Evolutionary conservation across 2,329 filamentous ascomycete species (phyloP), one percentile per base, ranked within the genome.

Genomic region (Cyphellophora europaea): DNA sequence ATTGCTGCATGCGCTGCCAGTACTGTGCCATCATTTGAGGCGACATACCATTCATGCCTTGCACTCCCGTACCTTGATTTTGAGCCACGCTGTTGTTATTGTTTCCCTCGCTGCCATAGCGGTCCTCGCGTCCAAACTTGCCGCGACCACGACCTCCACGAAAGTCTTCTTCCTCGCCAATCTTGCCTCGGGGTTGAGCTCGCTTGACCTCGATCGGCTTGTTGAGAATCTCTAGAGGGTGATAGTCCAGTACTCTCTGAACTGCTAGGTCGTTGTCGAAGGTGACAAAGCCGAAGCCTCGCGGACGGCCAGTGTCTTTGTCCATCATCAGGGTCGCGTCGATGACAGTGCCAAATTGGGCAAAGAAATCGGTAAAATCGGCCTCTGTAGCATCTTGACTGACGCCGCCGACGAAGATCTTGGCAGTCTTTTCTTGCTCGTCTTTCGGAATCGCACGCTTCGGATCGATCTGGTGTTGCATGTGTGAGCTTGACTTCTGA

Each of bases 241-340:
- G 40, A 14, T 79, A 74, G 37, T 81, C 78, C 28, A 98, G 76
- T 41, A 88, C 93, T 19, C 84, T 82, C 46, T 98, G 91, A 29
- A 98, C 91, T 12, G 91, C 91, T 11, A 85, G 79, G 53, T 98
- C 91, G 48, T 81, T 93, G 61, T 98, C 91, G 50, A 98, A 98
- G 0, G 91, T 98, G 35, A 98, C 91, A 58, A 98, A 98, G 11
- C 91, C 91, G 53, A 98, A 98, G 2, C 91, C 91, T 54, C 91
- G 75, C 3, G 91, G 91, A 27, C 91, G 77, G n/a, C 91, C 91
- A 1, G 91, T 98, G 58, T 98, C 91, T 63, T 98, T 98, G 59
- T 98, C 91, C 79, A 98, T 98, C 91, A 98, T 98, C 2, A 98
- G 76, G 0, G 91, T 98, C 2, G 91, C 91, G 62, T 98, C 91